Base-by-base conservation (phyloP, 192 early-diverging fungal species). In the Coemansia brasiliensis region DNA sequence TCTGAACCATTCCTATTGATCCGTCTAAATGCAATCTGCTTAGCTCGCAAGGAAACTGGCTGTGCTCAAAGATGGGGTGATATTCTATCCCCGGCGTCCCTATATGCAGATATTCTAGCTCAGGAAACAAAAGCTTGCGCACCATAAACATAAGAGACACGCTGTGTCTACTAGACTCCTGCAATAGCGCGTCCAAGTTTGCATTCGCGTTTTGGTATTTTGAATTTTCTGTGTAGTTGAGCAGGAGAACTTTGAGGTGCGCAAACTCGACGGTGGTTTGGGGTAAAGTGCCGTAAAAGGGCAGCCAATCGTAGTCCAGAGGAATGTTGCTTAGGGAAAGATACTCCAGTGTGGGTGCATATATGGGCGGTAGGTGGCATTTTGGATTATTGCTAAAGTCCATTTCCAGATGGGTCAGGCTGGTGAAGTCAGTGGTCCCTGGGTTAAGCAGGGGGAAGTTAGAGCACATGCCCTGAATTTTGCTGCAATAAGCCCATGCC, bases 301-400 rank as follows among this genome's bases (percentile, higher is more conserved):
- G 21, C 9, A 49, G 46, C 46, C 46, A 49, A 5, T 20, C 46
- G n/a, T 29, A 49, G 12, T 49, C 46, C 11, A 49, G 8, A 4
- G 46, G 46, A n/a, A 49, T 26, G 46, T n/a, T 49, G 46, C 46
- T 49, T n/a, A 49, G 24, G 0, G 46, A 24, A 4, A 49, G 46
- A 7, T 22, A 49, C 46, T 26, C 16, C 2, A 49, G 24, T 0
- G 46, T 9, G 8, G 9, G 8, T 13, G 46, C 46, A 5, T 2
- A 5, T 3, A 49, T n/a, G 13, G 24, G 24, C 13, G 46, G 46
- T n/a, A 49, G 13, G 24, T 29, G 46, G 5, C 15, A 49, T 5
- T 13, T 25, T 4, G 24, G 46, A 2, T 26, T 25, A 2, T 13
- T 13, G 20, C 16, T 25, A 24, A 49, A 49, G 2, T 26, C 21